phyloP scores from a whole-genome alignment of 371 early-diverging fungal species.

The Vittaforma corneae region DNA sequence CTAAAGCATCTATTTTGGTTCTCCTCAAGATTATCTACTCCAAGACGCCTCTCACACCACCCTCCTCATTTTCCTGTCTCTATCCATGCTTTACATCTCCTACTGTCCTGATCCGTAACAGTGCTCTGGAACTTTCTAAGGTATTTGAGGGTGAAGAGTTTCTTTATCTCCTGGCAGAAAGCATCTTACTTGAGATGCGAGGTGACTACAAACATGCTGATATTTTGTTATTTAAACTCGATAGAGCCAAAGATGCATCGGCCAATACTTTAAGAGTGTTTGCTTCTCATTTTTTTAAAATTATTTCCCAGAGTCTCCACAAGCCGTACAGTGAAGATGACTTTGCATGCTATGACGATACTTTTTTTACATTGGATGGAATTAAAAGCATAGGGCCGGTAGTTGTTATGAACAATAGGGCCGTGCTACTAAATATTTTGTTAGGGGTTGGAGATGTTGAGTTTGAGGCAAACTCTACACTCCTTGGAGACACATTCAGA shows the following conservation, averaged over 20 bases:
- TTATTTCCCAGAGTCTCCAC: conserved; percentile 11
- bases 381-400: conserved; percentile 30
- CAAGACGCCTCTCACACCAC: conserved; percentile 12
- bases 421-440: conserved; percentile 26
- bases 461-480: background rate
- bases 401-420: conserved; percentile 30
- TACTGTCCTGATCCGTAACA: conserved; percentile 19
- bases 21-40: conserved; percentile 33
- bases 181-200: conserved; percentile 42
- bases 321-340: conserved; percentile 34
- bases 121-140: conserved; percentile 18
- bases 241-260: background rate
- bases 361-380: conserved; percentile 44
- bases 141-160: conserved; percentile 22
- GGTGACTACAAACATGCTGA: conserved; percentile 31
- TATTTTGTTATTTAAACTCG: conserved; percentile 18
- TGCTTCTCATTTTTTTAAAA: conserved; percentile 31
- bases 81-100: conserved; percentile 45
- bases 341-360: conserved; percentile 44
- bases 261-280: background rate
- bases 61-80: background rate
- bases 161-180: conserved; percentile 23
- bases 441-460: background rate
- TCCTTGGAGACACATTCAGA: background rate
- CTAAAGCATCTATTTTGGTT: conserved; percentile 46